phyloP scores from a whole-genome alignment of 805 yeast species.

The Suhomyces tanzawaensis region DNA sequence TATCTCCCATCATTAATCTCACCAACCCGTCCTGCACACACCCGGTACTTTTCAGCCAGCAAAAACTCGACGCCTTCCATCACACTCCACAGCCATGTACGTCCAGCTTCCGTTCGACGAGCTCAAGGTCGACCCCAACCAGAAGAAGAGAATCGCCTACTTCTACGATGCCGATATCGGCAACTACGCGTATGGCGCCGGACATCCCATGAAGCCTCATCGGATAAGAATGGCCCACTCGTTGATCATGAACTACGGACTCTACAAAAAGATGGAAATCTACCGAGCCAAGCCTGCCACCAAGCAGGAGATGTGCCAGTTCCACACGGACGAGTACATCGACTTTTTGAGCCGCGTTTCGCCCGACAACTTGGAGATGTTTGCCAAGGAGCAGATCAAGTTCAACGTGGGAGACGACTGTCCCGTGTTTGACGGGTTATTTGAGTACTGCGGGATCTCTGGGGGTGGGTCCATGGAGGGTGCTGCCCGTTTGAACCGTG shows the following conservation, averaged over 20 bases:
- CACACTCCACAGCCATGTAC: no score
- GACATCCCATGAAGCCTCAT: slow-evolving; percentile 31
- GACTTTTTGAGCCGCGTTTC: slow-evolving; percentile 21
- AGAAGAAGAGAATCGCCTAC: slow-evolving; percentile 27
- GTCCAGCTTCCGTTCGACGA: slow-evolving; percentile 28
- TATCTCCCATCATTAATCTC: no score
- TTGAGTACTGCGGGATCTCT: slow-evolving; percentile 24
- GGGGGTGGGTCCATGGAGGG: slow-evolving; percentile 31
- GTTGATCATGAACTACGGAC: slow-evolving; percentile 28
- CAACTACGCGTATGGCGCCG: slow-evolving; percentile 29
- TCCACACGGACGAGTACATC: slow-evolving; percentile 20
- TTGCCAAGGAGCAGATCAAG: slow-evolving; percentile 25
- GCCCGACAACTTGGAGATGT: slow-evolving; percentile 26
- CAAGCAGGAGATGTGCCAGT: slow-evolving; percentile 26
- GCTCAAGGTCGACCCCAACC: slow-evolving; percentile 22
- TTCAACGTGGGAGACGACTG: slow-evolving; percentile 28
- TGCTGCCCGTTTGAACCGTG: slow-evolving; percentile 26
- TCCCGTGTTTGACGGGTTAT: slow-evolving; percentile 27
- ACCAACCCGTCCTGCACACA: no score
- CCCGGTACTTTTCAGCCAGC: no score
- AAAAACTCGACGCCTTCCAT: no score
- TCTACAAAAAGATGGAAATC: slow-evolving; percentile 28
- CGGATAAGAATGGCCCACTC: slow-evolving; percentile 30
- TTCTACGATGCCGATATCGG: slow-evolving; percentile 30
- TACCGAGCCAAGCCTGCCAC: slow-evolving; percentile 29